Base-by-base conservation (phyloP, 1,139 yeast species). In the Hyphopichia fennica region DNA sequence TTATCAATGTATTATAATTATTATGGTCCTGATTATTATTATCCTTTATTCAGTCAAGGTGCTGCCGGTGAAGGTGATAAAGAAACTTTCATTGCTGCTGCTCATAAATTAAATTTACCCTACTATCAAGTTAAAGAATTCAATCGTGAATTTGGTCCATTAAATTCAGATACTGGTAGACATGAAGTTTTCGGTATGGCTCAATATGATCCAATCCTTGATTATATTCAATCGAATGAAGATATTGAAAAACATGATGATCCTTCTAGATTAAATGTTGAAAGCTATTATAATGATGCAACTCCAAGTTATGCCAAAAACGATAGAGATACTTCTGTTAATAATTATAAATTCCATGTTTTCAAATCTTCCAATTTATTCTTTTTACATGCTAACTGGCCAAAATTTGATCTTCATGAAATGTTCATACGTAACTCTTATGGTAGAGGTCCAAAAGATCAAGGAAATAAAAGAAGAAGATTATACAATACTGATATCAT, bases 11-110 rank as follows among this genome's bases (percentile, higher is more conserved):
- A 80, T 53, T 82, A 82, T 57, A 81, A 81, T 50, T 61, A 64
- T 37, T 70, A 71, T 58, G 84, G 84, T 0, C 81, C 81, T 28
- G 64, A 67, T 30, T 79, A 72, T 58, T 81, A 75, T 54, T 77
- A 79, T 50, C 72, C 75, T 14, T 54, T 81, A 41, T 58, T 79
- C 38, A 73, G 79, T 11, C 83, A 79, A 58, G 82, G 82, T 46
- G 77, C 81, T 25, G 79, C 82, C 5, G 84, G 84, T 38, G 80
- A 79, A 56, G 84, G 84, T 48, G 84, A 79, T 55, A 81, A 81
- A 53, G 87, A 82, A 51, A 81, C 86, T 0, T 76, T 80, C 47
- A 69, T 77, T 36, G 81, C 84, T 1, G 85, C 85, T 3, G 81
- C 86, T 17, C 77, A 76, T 46, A 75, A 65, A 23, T 63, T 77